These are phyloP conservation scores for Pyricularia pennisetigena DNA, from an alignment of 2,329 filamentous ascomycete species.

Conservation along the genomic window DNA sequence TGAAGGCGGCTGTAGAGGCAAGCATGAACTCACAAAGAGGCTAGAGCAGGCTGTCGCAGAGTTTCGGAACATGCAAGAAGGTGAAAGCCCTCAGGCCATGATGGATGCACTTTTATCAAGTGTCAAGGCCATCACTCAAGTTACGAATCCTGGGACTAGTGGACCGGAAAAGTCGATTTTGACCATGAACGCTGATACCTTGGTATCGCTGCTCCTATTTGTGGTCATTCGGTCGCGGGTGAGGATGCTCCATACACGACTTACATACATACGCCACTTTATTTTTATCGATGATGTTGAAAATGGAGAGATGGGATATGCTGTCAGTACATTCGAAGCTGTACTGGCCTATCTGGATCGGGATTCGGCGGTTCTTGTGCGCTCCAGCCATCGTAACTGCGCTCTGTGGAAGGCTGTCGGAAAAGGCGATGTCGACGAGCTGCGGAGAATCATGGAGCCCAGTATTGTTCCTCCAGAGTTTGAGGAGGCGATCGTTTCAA, in stretches of 20 bases:
- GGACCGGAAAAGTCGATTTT: constrained; percentile 44
- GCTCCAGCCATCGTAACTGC: constrained; percentile 78
- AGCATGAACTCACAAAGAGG: constrained; percentile 69
- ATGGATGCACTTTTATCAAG: constrained; percentile 69
- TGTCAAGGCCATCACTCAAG: constrained; percentile 71
- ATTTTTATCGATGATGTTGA: constrained; percentile 98
- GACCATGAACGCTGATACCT: constrained; percentile 72
- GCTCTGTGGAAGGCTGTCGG: constrained; percentile 79
- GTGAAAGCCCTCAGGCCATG: constrained; percentile 82
- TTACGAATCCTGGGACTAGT: constrained; percentile 35
- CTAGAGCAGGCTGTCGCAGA: constrained; percentile 74
- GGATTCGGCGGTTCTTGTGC: constrained; percentile 72
- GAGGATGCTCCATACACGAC: constrained; percentile 74
- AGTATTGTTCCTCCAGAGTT: constrained; percentile 36
- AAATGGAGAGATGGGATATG: constrained; percentile 91
- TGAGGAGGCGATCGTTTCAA: constrained; percentile 16
- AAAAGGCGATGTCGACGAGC: constrained; percentile 63
- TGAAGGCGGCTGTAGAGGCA: constrained; percentile 66
- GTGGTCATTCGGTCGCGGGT: constrained; percentile 89
- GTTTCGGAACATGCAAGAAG: constrained; percentile 74
- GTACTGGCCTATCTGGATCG: constrained; percentile 79
- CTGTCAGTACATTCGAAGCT: constrained; percentile 89
- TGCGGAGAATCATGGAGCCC: constrained; percentile 74
- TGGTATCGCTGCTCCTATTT: constrained; percentile 83
- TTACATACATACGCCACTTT: constrained; percentile 94